phyloP scores from a whole-genome alignment of 805 yeast species.

The Candida vartiovaarae region DNA sequence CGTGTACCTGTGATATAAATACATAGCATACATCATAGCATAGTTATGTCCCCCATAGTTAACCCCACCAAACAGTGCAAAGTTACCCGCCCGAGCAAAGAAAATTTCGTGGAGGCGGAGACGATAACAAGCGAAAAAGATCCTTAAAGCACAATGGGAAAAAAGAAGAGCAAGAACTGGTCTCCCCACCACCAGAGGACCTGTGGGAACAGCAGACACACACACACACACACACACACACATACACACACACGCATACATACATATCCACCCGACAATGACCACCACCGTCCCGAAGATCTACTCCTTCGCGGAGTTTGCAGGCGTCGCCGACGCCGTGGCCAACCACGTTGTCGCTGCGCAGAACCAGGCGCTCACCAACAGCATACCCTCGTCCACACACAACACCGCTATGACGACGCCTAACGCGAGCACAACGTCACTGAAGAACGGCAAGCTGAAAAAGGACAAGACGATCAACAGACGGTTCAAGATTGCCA shows the following conservation, averaged over 20 bases:
- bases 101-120: no score
- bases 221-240: background rate
- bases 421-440: background rate
- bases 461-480: conserved; percentile 30
- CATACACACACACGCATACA: background rate
- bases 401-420: conserved; percentile 12
- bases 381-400: conserved; percentile 5
- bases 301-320: conserved; percentile 84
- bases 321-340: conserved; percentile 92
- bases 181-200: background rate
- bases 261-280: conserved; percentile 34
- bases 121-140: no score
- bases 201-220: background rate
- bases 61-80: no score
- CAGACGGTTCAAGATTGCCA: conserved; percentile 79
- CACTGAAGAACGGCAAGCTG: conserved; percentile 3
- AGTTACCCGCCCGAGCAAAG: no score
- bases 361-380: conserved; percentile 49
- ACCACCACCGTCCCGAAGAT: conserved; percentile 91
- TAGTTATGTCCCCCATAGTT: no score
- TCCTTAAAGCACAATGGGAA: no score
- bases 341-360: conserved; percentile 91
- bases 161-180: no score
- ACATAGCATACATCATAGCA: no score
- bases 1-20: conserved; percentile 27